Percentiles rank a stretch among this genome's conserved stretches.
phyloP scores from a whole-genome alignment of 2,329 filamentous ascomycete species.

The Ampelomyces quisqualis region DNA sequence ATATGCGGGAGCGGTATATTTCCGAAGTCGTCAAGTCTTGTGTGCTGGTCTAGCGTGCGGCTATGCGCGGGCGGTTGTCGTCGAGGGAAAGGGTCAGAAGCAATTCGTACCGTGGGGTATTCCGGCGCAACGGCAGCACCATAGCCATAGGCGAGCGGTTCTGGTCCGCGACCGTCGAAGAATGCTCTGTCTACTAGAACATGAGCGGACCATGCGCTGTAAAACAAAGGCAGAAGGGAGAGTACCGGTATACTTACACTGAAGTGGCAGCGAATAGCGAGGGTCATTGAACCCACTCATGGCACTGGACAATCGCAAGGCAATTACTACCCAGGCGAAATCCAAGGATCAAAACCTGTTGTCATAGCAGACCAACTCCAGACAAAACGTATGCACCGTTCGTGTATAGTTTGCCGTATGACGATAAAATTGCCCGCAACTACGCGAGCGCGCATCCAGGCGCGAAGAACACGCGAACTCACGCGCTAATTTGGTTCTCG shows the following conservation, averaged over 20 bases:
- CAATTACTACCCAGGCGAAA: neutral
- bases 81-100: neutral
- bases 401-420: neutral
- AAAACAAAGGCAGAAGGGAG: neutral
- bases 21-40: neutral
- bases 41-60: neutral
- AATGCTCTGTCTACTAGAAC: neutral
- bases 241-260: slow-evolving; percentile 1
- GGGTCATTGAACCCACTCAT: slow-evolving; percentile 2
- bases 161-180: neutral
- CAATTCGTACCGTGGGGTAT: neutral
- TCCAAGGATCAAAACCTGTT: neutral
- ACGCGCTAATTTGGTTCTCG: slow-evolving; percentile 11
- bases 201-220: neutral
- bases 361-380: neutral
- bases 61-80: neutral
- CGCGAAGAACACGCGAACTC: slow-evolving; percentile 11
- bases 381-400: neutral
- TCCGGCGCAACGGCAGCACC: neutral
- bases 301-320: neutral
- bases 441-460: slow-evolving; percentile 4
- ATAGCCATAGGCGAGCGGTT: neutral
- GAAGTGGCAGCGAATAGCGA: slow-evolving; percentile 1
- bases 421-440: slow-evolving; percentile 2
- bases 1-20: neutral